Evolutionary conservation across 2,329 filamentous ascomycete genomes (phyloP).

Genomic region (Stenocarpella maydis): DNA sequence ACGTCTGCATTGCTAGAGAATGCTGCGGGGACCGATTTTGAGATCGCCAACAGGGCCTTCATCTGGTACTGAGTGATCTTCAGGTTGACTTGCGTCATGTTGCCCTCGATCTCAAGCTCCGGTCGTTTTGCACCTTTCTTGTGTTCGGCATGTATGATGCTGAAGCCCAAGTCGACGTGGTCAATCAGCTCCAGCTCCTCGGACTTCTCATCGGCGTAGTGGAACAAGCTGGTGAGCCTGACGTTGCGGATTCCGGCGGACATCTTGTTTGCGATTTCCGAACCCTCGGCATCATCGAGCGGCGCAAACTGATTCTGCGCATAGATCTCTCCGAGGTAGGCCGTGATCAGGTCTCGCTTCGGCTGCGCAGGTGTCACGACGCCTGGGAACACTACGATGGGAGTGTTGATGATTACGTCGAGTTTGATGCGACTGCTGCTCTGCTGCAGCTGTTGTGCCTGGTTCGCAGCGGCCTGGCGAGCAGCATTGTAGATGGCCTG

Average conservation of each 20-base stretch:
- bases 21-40: slow-evolving; percentile 84
- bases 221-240: slow-evolving; percentile 86
- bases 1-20: slow-evolving; percentile 80
- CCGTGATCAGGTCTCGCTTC: slow-evolving; percentile 84
- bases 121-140: slow-evolving; percentile 78
- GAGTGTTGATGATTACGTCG: slow-evolving; percentile 91
- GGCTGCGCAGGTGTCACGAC: slow-evolving; percentile 74
- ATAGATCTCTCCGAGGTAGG: slow-evolving; percentile 96
- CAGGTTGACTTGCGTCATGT: slow-evolving; percentile 92
- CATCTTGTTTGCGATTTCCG: slow-evolving; percentile 86
- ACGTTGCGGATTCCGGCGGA: slow-evolving; percentile 92
- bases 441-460: slow-evolving; percentile 92
- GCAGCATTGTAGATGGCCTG: slow-evolving; percentile 98
- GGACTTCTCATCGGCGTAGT: slow-evolving; percentile 74
- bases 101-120: slow-evolving; percentile 89
- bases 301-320: slow-evolving; percentile 92
- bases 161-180: slow-evolving; percentile 93
- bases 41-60: slow-evolving; percentile 87
- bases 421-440: slow-evolving; percentile 91
- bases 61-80: slow-evolving; percentile 90
- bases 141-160: slow-evolving; percentile 91
- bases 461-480: slow-evolving; percentile 89
- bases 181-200: slow-evolving; percentile 98
- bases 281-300: slow-evolving; percentile 77
- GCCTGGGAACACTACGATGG: slow-evolving; percentile 93